A percentile compares a stretch with the other conserved stretches of the same genome.
These are phyloP conservation scores for Monosporascus sp. DNA, from an alignment of 2,329 filamentous ascomycete species.

Conservation along the genomic window DNA sequence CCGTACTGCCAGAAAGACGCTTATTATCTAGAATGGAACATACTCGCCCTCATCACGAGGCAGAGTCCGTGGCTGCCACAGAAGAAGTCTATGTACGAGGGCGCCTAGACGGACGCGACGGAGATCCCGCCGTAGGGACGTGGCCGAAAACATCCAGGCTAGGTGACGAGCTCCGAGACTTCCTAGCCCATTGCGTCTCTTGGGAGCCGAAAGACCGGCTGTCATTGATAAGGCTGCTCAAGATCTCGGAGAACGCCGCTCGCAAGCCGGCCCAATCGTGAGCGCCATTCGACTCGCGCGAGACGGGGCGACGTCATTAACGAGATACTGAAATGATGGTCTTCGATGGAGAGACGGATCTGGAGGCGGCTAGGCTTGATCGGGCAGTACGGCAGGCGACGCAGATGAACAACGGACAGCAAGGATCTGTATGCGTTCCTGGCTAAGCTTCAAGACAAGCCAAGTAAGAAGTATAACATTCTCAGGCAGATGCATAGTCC, in stretches of 20 bases:
- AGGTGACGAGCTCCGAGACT: constrained; percentile 6
- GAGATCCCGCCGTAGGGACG: constrained; percentile 7
- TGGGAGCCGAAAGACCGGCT: not conserved
- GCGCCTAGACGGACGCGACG: constrained; percentile 3
- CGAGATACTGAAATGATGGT: constrained; percentile 1
- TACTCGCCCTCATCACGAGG: constrained; percentile 6
- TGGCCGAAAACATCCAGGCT: constrained; percentile 4
- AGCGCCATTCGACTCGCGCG: not conserved
- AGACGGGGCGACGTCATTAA: constrained; percentile 4
- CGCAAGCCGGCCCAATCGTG: constrained; percentile 1
- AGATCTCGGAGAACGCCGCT: constrained; percentile 1
- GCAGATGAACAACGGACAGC: not conserved
- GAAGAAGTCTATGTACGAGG: constrained; percentile 1
- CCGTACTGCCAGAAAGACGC: no score
- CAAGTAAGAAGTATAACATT: no score
- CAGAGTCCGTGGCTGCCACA: not conserved
- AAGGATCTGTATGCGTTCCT: not conserved
- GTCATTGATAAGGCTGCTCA: constrained; percentile 2
- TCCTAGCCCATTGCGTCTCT: constrained; percentile 5
- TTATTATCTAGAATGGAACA: not conserved
- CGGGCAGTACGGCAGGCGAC: not conserved
- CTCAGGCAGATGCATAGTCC: no score
- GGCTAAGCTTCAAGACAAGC: no score
- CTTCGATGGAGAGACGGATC: constrained; percentile 2
- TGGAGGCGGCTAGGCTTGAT: not conserved